phyloP scores from a whole-genome alignment of 495 filamentous ascomycete genomes.

The Penicillium paradoxum region DNA sequence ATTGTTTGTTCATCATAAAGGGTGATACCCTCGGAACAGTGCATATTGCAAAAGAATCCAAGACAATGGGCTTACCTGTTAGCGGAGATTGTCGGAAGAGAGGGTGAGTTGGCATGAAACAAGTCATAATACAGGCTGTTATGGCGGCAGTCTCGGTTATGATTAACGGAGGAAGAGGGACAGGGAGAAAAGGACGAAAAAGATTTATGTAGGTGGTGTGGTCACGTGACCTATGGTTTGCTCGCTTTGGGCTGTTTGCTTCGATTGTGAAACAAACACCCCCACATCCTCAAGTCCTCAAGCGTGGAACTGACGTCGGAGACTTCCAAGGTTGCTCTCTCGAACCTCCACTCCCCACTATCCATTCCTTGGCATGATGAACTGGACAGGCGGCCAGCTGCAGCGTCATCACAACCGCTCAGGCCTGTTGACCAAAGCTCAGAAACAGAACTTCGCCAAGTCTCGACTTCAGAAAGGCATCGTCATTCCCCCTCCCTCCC shows the following conservation, averaged over 20 bases:
- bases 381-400: constrained; percentile 45
- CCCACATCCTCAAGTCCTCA: background rate
- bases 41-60: background rate
- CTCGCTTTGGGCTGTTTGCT: background rate
- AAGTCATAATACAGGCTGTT: background rate
- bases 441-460: constrained; percentile 29
- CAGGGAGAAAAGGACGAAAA: background rate
- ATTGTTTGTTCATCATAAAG: constrained; percentile 43
- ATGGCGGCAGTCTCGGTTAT: background rate
- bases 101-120: constrained; percentile 4
- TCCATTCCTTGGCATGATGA: constrained; percentile 26
- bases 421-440: constrained; percentile 19
- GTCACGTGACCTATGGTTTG: background rate
- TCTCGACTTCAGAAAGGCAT: constrained; percentile 17
- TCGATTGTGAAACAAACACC: background rate
- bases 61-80: constrained; percentile 10
- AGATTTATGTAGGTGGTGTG: background rate
- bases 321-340: too few species aligned
- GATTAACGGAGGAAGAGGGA: constrained; percentile 7
- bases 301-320: too few species aligned
- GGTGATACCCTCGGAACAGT: constrained; percentile 1
- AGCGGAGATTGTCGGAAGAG: constrained; percentile 4
- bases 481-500: constrained; percentile 2
- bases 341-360: background rate
- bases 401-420: constrained; percentile 33